These are phyloP conservation scores for Helenozyma rhizophorensis DNA, from an alignment of 805 yeast genomes.

Conservation along the genomic window DNA sequence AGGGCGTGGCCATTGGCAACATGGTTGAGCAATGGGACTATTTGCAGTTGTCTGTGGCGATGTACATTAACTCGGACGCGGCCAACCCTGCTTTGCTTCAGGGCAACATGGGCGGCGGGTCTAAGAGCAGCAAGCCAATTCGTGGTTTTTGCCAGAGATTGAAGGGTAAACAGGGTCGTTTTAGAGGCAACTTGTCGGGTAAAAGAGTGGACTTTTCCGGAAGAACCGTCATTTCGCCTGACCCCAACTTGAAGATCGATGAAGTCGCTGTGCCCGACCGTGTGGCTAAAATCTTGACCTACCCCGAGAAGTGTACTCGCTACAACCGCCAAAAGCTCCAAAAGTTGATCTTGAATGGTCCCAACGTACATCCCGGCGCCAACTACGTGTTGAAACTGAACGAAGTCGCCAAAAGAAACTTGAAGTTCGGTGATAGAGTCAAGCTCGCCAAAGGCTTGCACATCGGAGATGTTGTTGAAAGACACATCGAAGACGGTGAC, in stretches of 20 bases:
- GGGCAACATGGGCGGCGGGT: conserved; percentile 42
- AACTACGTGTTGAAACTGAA: conserved; percentile 80
- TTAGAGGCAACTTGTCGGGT: conserved; percentile 96
- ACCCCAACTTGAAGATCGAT: conserved; percentile 90
- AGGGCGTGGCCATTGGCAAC: conserved; percentile 88
- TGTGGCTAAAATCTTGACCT: conserved; percentile 92
- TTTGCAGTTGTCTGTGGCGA: conserved; percentile 89
- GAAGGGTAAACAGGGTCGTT: conserved; percentile 98
- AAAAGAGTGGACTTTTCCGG: conserved; percentile 98
- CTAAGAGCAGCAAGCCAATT: conserved; percentile 68
- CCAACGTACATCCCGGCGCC: conserved; percentile 92
- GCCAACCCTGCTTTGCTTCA: conserved; percentile 79
- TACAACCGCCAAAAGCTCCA: conserved; percentile 80
- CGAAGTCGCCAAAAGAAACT: conserved; percentile 81
- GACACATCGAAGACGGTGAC: conserved; percentile 97
- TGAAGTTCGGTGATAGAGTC: conserved; percentile 81
- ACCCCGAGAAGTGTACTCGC: conserved; percentile 90
- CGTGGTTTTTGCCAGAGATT: conserved; percentile 95
- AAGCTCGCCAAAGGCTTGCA: conserved; percentile 72
- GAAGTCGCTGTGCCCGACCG: conserved; percentile 98
- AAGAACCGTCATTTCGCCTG: conserved; percentile 97
- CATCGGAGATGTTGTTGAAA: conserved; percentile 90
- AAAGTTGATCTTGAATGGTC: conserved; percentile 74
- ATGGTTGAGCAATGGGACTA: conserved; percentile 99
- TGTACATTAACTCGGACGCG: conserved; percentile 95